These are phyloP conservation scores for Aureobasidium sp. DNA, from an alignment of 2,329 filamentous ascomycete genomes.

Conservation along the genomic window DNA sequence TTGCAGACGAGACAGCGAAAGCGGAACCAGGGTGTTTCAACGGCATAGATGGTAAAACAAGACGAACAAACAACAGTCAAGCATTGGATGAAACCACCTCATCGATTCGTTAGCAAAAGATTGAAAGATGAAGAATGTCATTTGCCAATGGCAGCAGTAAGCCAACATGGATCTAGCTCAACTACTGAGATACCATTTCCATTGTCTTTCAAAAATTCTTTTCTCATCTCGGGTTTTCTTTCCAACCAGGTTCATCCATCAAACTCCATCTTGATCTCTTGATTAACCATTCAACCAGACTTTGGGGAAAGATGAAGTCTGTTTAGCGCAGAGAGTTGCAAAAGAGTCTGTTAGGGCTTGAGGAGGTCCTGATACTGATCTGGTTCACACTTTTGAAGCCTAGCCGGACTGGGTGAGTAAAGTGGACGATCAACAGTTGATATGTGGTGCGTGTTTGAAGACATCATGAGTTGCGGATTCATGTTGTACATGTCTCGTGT, in stretches of 20 bases:
- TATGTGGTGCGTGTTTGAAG: not conserved
- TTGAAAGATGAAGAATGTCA: not conserved
- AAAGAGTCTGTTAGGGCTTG: not conserved
- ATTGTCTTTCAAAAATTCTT: slow-evolving; percentile 4
- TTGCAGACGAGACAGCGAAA: too few species aligned
- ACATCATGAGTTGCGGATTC: not conserved
- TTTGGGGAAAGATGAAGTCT: not conserved
- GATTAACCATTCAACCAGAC: not conserved
- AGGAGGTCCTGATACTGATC: slow-evolving; percentile 1
- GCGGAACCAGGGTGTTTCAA: too few species aligned
- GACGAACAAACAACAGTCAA: not conserved
- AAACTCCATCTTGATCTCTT: not conserved
- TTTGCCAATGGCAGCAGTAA: not conserved
- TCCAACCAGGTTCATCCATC: not conserved
- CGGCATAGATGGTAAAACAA: not conserved
- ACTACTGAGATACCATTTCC: not conserved
- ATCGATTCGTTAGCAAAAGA: not conserved
- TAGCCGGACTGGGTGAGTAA: not conserved
- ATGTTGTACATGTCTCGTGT: not conserved
- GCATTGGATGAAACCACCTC: not conserved
- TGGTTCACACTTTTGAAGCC: not conserved
- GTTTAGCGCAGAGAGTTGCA: not conserved
- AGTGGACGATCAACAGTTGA: slow-evolving; percentile 9
- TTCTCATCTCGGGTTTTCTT: not conserved
- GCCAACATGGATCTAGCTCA: not conserved